phyloP scores from a whole-genome alignment of 441 rosid species.

The Viola pubescens region DNA sequence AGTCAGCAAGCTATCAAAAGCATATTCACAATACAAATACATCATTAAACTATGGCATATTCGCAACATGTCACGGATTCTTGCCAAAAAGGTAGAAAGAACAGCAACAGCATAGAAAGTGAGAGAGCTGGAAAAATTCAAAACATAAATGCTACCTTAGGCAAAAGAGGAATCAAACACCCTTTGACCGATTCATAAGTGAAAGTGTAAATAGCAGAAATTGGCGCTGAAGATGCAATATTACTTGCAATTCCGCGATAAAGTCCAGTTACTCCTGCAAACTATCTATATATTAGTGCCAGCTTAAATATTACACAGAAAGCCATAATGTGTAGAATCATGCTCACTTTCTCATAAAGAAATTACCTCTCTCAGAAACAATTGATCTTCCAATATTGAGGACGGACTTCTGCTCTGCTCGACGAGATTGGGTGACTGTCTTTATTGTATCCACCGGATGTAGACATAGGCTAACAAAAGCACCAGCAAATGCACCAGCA shows the following conservation, averaged over 20 bases:
- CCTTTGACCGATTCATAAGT: conserved; percentile 86
- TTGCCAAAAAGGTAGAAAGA: conserved; percentile 1
- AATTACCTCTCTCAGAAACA: conserved; percentile 76
- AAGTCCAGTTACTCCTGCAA: conserved; percentile 66
- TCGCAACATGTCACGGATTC: neutral
- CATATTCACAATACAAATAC: neutral
- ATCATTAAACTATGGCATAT: neutral
- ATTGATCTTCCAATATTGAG: conserved; percentile 60
- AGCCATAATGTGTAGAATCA: conserved; percentile 2
- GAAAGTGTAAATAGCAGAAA: conserved; percentile 78
- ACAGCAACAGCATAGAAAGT: neutral
- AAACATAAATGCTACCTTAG: conserved; percentile 40
- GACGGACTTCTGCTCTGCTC: conserved; percentile 55
- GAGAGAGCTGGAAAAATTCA: conserved; percentile 4
- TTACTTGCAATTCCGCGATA: conserved; percentile 73
- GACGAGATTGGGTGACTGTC: conserved; percentile 73
- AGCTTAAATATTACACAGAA: conserved; percentile 12
- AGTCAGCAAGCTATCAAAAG: neutral
- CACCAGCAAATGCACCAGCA: conserved; percentile 84
- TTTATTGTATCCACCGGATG: conserved; percentile 89
- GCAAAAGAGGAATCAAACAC: conserved; percentile 58
- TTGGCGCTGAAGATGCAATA: conserved; percentile 82
- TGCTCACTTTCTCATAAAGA: conserved; percentile 8
- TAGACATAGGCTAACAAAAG: conserved; percentile 78
- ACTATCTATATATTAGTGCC: conserved; percentile 9